Conservation (phyloP, 805 yeast species). For the Lipomyces lipofer region DNA sequence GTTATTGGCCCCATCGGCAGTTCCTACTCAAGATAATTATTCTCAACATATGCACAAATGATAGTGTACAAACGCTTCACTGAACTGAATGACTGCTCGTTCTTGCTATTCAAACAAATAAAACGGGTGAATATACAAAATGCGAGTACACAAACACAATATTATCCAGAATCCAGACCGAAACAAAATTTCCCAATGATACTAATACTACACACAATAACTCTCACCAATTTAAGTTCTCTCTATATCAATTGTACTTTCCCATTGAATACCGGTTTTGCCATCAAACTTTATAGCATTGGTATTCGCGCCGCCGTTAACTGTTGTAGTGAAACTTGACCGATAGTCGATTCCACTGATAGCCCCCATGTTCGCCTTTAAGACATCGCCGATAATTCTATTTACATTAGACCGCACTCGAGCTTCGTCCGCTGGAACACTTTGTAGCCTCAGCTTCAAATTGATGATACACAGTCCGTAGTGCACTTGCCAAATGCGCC, state of each 20-base stretch:
- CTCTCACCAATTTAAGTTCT: neutral
- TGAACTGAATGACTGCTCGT: no score
- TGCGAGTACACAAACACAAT: constrained; percentile 13
- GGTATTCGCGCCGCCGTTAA: constrained; percentile 15
- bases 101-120: no score
- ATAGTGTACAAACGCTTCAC: no score
- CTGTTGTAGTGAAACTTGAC: constrained; percentile 12
- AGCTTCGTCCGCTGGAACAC: constrained; percentile 39
- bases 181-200: constrained; percentile 1
- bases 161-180: constrained; percentile 1
- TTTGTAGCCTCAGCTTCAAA: constrained; percentile 40
- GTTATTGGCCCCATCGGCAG: no score
- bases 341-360: neutral
- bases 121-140: constrained; percentile 14
- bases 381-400: constrained; percentile 25
- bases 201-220: no score
- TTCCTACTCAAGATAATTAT: no score
- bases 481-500: constrained; percentile 48
- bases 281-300: constrained; percentile 14
- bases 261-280: constrained; percentile 26
- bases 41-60: no score
- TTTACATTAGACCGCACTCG: constrained; percentile 36
- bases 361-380: constrained; percentile 25
- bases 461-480: constrained; percentile 46
- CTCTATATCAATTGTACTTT: constrained; percentile 29